Conservation (phyloP, 129 eudicot genomes). For the Dittrichia graveolens region DNA sequence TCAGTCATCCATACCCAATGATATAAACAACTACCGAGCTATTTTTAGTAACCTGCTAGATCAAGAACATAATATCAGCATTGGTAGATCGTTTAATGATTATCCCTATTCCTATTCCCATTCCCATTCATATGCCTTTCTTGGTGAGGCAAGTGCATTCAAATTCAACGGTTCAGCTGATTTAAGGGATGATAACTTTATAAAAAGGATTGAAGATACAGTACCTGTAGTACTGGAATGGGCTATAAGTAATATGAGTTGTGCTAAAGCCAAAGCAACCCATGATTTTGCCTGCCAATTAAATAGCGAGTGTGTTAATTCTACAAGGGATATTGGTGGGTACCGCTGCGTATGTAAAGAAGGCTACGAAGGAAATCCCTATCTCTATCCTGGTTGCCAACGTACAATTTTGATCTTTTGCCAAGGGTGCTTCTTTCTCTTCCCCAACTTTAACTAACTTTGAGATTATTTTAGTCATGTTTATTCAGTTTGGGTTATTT, state of each 20-base stretch:
- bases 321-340: too few relatives aligned
- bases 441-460: too few relatives aligned
- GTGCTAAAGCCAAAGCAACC: neutral
- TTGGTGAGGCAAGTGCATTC: constrained; percentile 40
- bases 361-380: too few relatives aligned
- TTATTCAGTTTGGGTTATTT: too few relatives aligned
- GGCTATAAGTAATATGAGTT: constrained; percentile 11
- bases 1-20: constrained; percentile 36
- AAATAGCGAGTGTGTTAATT: too few relatives aligned
- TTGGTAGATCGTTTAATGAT: neutral
- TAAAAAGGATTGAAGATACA: neutral
- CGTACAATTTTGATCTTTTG: too few relatives aligned
- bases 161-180: constrained; percentile 32
- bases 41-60: neutral
- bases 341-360: too few relatives aligned
- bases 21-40: constrained; percentile 1
- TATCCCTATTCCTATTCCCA: too few relatives aligned
- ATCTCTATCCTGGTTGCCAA: too few relatives aligned
- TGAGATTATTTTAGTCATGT: too few relatives aligned
- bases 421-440: too few relatives aligned
- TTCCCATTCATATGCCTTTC: constrained; percentile 50
- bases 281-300: constrained; percentile 18
- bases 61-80: neutral
- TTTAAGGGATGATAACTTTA: constrained; percentile 9
- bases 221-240: constrained; percentile 6